Evolutionary conservation across 2,329 filamentous ascomycete species (phyloP), one percentile per base, ranked within the genome.

Genomic region (Pseudocercospora ulei): DNA sequence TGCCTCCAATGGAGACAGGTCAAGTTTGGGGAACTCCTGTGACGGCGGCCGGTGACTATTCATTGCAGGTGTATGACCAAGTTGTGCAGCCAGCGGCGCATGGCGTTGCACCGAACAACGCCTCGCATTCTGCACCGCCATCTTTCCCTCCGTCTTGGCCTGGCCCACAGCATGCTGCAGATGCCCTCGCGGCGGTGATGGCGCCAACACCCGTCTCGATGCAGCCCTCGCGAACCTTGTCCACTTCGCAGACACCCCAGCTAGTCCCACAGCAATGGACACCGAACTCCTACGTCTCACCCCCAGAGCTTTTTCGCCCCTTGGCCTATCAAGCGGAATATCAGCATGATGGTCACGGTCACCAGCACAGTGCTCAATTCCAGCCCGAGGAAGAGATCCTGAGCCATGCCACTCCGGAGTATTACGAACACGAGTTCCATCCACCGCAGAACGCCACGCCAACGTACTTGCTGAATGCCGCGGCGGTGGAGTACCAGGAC

Each of bases 401-500:
- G 14, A 17, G 37, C 29, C 20, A 46, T n/a, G 19, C 26, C 3
- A 48, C 51, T n/a, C 48, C 50, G 6, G 50, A 55, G 3, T 43
- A 45, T 25, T 54, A 53, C 29, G 54, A 56, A 26, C 43, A 55
- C 19, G 49, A 56, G 31, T n/a, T 34, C 9, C 43, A 52, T 17
- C 33, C 34, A 7, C 38, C 40, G 5, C 24, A 40, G 2, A 41
- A 33, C 11, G 23, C 39, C 6, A 48, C 49, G 8, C 46, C 57
- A 4, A 57, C 52, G 3, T 45, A 57, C 16, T 22, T 61, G 12
- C 52, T 65, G 7, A 55, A 53, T 14, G 52, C 57, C 17, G 62
- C 62, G 7, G 62, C 62, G 2, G 55, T 70, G 9, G 66, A 70
- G 49, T 56, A 56, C 16, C 61, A 64, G 33, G 67, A 70, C 39